Percentiles rank a stretch among this genome's conserved stretches.
Conservation (phyloP, 2,329 filamentous ascomycete genomes). For the Beauveria medogensis region DNA sequence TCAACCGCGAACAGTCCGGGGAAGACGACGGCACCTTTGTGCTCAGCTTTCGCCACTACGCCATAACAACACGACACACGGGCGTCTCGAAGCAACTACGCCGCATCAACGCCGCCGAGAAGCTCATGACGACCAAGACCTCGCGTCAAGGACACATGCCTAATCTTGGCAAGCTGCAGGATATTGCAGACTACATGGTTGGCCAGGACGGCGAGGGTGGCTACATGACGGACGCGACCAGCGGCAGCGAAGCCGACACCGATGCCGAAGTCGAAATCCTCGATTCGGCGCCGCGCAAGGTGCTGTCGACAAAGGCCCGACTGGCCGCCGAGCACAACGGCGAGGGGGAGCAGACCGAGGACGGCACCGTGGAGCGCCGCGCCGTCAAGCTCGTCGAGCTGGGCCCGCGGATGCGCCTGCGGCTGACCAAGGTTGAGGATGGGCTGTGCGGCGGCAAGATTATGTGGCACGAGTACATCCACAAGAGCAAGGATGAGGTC, state of each 20-base stretch:
- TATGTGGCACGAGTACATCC: constrained; percentile 95
- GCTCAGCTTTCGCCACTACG: constrained; percentile 85
- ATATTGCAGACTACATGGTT: constrained; percentile 91
- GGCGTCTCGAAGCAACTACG: constrained; percentile 79
- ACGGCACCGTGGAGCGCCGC: constrained; percentile 65
- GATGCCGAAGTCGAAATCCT: constrained; percentile 90
- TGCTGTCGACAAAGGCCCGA: constrained; percentile 46
- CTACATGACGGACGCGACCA: constrained; percentile 78
- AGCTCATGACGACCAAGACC: constrained; percentile 54
- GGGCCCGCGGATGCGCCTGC: constrained; percentile 79
- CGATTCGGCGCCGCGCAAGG: constrained; percentile 54
- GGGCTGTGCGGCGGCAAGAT: constrained; percentile 82
- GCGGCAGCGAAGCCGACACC: constrained; percentile 86
- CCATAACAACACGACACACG: constrained; percentile 82
- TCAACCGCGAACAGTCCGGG: constrained; percentile 67
- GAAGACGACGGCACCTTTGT: constrained; percentile 64
- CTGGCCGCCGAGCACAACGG: constrained; percentile 30
- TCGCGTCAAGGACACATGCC: constrained; percentile 64
- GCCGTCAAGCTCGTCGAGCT: constrained; percentile 89
- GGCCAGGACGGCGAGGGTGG: constrained; percentile 63
- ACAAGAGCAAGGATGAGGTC: constrained; percentile 73
- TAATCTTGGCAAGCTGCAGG: constrained; percentile 82
- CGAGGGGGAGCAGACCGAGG: constrained; percentile 36
- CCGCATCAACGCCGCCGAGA: constrained; percentile 77
- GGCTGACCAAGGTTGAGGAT: constrained; percentile 93